Evolutionary conservation across 331 rosid species (phyloP), one percentile per base, ranked within the genome.

Genomic region (Cydonia oblonga): DNA sequence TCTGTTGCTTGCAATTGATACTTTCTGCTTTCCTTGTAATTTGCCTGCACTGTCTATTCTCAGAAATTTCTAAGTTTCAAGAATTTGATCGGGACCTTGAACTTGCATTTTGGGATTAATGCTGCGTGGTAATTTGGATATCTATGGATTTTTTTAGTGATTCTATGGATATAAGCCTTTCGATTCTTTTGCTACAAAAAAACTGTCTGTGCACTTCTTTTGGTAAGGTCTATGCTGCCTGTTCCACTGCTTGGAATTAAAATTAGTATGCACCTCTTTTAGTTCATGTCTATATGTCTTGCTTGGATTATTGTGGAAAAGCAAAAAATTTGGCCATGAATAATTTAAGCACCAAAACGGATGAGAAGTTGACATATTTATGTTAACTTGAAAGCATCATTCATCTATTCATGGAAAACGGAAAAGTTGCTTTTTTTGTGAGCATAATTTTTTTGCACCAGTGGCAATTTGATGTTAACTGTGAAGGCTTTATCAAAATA

Each of bases 401-500:
- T 15, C 58, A 32, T 32, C 64, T 12, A 26, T 24, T 58, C 64
- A 11, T 22, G 19, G 29, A 16, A 54, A 16, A 54, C 32, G 30
- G 54, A 16, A 35, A 35, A 65, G 25, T 13, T 22, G 4, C 49
- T 32, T 73, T 10, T 58, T 35, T 75, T 26, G 61, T 22, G 18
- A 60, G 22, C 52, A 51, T 77, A 23, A 20, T 80, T 75, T 61
- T 25, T 46, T 38, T 78, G 73, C 15, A 29, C 71, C 7, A 23
- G 64, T 64, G 65, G 72, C 19, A 77, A 74, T 64, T 46, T 61
- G 65, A 25, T 71, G 42, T 35, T 35, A 35, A 35, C 42, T 35
- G 42, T 35, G 64, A 73, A 73, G 65, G 58, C 76, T 68, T 79
- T 79, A 40, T 71, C 42, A 58, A 70, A 20, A 28, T 69, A 67